Evolutionary conservation across 495 filamentous ascomycete species (phyloP).

Genomic region (Neurospora sp.): DNA sequence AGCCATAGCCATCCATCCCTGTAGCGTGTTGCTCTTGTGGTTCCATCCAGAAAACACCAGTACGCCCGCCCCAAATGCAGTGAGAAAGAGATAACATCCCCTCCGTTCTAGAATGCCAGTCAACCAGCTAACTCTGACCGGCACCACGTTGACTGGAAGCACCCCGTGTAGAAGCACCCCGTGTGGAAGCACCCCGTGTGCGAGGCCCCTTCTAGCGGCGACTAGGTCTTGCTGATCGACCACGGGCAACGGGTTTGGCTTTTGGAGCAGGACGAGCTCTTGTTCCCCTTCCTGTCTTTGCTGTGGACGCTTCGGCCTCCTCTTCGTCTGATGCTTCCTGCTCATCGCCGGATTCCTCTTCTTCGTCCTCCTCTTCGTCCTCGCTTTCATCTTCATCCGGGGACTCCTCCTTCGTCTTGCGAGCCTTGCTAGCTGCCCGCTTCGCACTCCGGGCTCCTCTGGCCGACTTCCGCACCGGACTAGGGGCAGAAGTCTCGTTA

Average conservation of each 20-base stretch:
- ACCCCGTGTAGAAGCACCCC: not conserved
- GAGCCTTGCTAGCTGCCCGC: constrained; percentile 30
- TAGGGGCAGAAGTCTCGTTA: constrained; percentile 26
- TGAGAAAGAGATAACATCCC: not conserved
- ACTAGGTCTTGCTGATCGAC: not conserved
- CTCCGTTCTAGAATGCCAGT: not conserved
- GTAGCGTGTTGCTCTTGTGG: not conserved
- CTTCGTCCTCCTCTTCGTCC: constrained; percentile 46
- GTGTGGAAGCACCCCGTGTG: not conserved
- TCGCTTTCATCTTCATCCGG: constrained; percentile 59
- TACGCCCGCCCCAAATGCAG: not conserved
- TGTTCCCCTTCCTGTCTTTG: constrained; percentile 14
- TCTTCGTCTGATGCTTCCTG: constrained; percentile 21
- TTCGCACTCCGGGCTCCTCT: constrained; percentile 29
- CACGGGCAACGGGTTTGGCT: not conserved
- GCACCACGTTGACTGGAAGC: not conserved
- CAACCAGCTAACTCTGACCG: not conserved
- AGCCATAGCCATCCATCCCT: not conserved
- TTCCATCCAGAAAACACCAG: not conserved
- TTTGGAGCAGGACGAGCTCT: constrained; percentile 12
- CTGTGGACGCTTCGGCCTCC: constrained; percentile 18
- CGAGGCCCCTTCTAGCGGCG: not conserved
- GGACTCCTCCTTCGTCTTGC: constrained; percentile 36
- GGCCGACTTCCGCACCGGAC: constrained; percentile 23
- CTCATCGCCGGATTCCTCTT: constrained; percentile 27